These are phyloP conservation scores for Fraxinus anomala DNA, from an alignment of 257 asterid genomes.

Conservation along the genomic window DNA sequence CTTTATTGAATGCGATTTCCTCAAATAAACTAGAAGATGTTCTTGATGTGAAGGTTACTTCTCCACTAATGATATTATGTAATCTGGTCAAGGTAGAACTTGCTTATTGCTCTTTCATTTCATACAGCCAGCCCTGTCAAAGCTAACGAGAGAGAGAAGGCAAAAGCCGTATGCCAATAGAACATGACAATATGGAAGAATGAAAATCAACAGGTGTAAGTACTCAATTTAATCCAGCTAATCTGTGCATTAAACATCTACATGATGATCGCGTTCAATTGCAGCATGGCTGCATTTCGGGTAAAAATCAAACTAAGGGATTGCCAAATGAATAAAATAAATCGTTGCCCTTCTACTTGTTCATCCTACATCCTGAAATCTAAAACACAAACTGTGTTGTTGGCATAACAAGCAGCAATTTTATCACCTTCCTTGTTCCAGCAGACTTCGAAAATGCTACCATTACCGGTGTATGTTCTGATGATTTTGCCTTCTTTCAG, in stretches of 20 bases:
- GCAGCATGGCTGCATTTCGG: not conserved
- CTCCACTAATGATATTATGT: not conserved
- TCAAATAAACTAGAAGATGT: not conserved
- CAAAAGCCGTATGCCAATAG: no score
- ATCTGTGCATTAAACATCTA: not conserved
- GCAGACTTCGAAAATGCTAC: slow-evolving; percentile 39
- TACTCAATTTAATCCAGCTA: no score
- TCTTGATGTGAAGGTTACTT: not conserved
- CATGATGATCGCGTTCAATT: not conserved
- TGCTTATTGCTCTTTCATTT: not conserved
- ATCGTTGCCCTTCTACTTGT: no score
- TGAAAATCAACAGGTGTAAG: no score
- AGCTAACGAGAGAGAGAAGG: no score
- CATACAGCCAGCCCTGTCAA: no score
- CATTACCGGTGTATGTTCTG: slow-evolving; percentile 29
- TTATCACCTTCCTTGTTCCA: slow-evolving; percentile 39
- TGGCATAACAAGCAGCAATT: slow-evolving; percentile 36
- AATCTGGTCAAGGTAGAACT: not conserved
- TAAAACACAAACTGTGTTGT: slow-evolving; percentile 28
- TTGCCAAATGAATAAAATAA: not conserved
- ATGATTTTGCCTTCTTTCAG: slow-evolving; percentile 33
- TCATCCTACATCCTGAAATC: slow-evolving; percentile 37
- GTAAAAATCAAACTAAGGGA: not conserved
- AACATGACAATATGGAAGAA: no score
- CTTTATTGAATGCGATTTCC: not conserved